Percentiles rank a stretch among this genome's conserved stretches.
These are phyloP conservation scores for Mycena haematopus DNA, from an alignment of 768 basidiomycete species.

Conservation along the genomic window DNA sequence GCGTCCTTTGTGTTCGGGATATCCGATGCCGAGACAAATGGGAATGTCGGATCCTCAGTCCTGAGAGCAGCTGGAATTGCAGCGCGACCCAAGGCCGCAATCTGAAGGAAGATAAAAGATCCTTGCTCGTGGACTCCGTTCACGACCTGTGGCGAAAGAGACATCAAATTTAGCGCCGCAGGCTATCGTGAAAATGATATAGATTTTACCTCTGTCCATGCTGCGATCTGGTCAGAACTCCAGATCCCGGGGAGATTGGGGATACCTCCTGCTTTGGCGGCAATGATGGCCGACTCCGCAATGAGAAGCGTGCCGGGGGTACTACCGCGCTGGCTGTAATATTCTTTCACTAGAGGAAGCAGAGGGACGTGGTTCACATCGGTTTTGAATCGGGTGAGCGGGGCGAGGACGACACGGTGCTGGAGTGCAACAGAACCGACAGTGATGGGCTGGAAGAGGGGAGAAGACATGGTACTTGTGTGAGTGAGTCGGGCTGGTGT, in stretches of 20 bases:
- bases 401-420: conserved; percentile 45
- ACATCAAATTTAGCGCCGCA: no score
- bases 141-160: no score
- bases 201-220: conserved; percentile 47
- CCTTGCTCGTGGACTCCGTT: conserved; percentile 55
- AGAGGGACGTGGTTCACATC: conserved; percentile 36
- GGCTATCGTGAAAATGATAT: no score
- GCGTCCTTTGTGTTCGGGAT: conserved; percentile 1
- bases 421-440: conserved; percentile 8
- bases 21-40: conserved; percentile 35
- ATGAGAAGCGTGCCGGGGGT: conserved; percentile 45
- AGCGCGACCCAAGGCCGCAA: conserved; percentile 41
- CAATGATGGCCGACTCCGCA: conserved; percentile 48
- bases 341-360: conserved; percentile 34
- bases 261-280: conserved; percentile 34
- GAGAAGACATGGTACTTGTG: not conserved
- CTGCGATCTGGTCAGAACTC: conserved; percentile 47
- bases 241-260: conserved; percentile 49
- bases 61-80: conserved; percentile 34
- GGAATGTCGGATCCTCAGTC: conserved; percentile 33
- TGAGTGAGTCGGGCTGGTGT: no score
- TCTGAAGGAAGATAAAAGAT: conserved; percentile 50
- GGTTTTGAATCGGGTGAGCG: conserved; percentile 42
- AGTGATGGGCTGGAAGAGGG: conserved; percentile 15
- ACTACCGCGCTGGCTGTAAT: conserved; percentile 40